These are phyloP conservation scores for Pseudohalonectria lignicola DNA, from an alignment of 2,329 filamentous ascomycete genomes.

Conservation along the genomic window DNA sequence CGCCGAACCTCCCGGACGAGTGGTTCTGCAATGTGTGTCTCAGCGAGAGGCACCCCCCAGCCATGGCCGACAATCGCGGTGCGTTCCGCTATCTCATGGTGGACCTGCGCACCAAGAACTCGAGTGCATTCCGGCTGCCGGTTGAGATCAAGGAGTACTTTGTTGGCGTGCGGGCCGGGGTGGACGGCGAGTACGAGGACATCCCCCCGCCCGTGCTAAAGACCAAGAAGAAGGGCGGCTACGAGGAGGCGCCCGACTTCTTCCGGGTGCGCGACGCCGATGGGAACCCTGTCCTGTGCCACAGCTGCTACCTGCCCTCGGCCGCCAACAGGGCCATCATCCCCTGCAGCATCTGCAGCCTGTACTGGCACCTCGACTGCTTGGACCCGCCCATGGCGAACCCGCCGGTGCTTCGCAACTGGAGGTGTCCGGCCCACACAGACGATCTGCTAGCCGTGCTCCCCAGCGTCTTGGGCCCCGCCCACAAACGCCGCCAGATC, in stretches of 20 bases:
- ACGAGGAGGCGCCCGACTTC: conserved; percentile 56
- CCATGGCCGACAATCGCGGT: conserved; percentile 30
- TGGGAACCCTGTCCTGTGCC: conserved; percentile 67
- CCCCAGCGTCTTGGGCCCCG: conserved; percentile 43
- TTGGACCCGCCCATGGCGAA: conserved; percentile 73
- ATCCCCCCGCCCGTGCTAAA: conserved; percentile 37
- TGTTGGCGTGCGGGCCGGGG: conserved; percentile 64
- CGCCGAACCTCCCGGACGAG: conserved; percentile 55
- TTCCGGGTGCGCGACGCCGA: conserved; percentile 60
- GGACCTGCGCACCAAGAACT: conserved; percentile 56
- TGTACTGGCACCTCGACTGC: conserved; percentile 89
- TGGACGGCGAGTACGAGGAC: conserved; percentile 74
- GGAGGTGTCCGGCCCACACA: conserved; percentile 81
- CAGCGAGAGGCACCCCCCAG: conserved; percentile 34
- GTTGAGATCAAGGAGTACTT: conserved; percentile 62
- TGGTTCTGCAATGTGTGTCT: conserved; percentile 78
- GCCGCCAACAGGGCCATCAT: conserved; percentile 61
- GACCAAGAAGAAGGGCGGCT: conserved; percentile 48
- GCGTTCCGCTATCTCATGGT: conserved; percentile 54
- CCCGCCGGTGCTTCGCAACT: conserved; percentile 65
- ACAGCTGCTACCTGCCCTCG: conserved; percentile 58
- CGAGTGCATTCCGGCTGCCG: conserved; percentile 64
- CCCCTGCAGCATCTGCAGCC: conserved; percentile 71
- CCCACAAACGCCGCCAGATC: conserved; percentile 50
- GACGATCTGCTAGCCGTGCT: conserved; percentile 60